Evolutionary conservation across 192 early-diverging fungal species (phyloP).

Genomic region (Dispira simplex): DNA sequence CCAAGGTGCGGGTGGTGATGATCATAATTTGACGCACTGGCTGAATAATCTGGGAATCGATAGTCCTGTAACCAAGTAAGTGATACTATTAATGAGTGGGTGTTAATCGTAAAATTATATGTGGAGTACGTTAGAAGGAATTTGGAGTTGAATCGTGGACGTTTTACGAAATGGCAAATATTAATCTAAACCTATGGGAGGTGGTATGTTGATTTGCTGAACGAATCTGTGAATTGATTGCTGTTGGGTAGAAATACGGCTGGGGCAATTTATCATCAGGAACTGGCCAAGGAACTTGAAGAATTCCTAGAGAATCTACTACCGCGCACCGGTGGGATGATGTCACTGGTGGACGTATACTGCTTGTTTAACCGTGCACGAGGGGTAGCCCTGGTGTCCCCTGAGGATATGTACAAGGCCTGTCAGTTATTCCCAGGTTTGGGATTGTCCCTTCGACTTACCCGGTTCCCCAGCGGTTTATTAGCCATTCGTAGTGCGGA

Average conservation of each 20-base stretch:
- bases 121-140: too few relatives aligned
- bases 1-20: slow-evolving; percentile 17
- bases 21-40: slow-evolving; percentile 30
- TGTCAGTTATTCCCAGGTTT: slow-evolving; percentile 50
- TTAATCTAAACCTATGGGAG: too few relatives aligned
- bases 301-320: slow-evolving; percentile 66
- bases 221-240: neutral
- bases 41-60: slow-evolving; percentile 81
- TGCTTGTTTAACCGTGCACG: slow-evolving; percentile 92
- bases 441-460: slow-evolving; percentile 53
- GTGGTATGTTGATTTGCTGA: too few relatives aligned
- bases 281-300: slow-evolving; percentile 72
- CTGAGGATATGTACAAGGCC: slow-evolving; percentile 77
- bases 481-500: slow-evolving; percentile 51
- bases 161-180: too few relatives aligned
- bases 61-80: slow-evolving; percentile 76
- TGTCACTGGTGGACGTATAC: slow-evolving; percentile 79
- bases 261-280: slow-evolving; percentile 72
- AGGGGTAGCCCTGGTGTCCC: slow-evolving; percentile 82
- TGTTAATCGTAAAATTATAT: neutral
- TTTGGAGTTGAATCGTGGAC: too few relatives aligned
- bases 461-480: slow-evolving; percentile 69
- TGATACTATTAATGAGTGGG: neutral
- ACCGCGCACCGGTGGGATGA: slow-evolving; percentile 46
- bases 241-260: slow-evolving; percentile 46